phyloP scores from a whole-genome alignment of 2,329 filamentous ascomycete species.

The Monosporascus cannonballus region DNA sequence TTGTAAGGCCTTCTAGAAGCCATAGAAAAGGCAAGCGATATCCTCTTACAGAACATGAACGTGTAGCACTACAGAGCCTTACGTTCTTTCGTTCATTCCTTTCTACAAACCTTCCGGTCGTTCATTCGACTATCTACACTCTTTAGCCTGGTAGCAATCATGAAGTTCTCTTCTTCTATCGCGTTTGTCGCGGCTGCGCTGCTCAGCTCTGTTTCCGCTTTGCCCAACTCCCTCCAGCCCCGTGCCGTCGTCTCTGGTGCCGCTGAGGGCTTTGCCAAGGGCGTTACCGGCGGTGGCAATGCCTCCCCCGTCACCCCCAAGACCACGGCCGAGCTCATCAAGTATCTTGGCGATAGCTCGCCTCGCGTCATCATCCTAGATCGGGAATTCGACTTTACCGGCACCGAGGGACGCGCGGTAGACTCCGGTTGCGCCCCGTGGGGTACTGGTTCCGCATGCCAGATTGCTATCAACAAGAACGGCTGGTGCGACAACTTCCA shows the following conservation, averaged over 20 bases:
- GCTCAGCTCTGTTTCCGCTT: neutral
- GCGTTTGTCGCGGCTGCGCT: neutral
- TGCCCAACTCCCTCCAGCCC: neutral
- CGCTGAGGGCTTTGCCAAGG: slow-evolving; percentile 36
- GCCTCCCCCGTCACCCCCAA: slow-evolving; percentile 46
- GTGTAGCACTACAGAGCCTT: neutral
- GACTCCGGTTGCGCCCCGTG: slow-evolving; percentile 52
- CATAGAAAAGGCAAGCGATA: too few species aligned
- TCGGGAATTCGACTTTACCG: slow-evolving; percentile 49
- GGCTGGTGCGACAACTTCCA: slow-evolving; percentile 55
- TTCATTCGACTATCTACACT: neutral
- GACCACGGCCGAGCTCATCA: slow-evolving; percentile 48
- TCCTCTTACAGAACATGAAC: too few species aligned
- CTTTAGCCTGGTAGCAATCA: neutral
- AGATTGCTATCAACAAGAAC: slow-evolving; percentile 54
- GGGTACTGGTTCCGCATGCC: slow-evolving; percentile 46
- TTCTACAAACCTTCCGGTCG: neutral
- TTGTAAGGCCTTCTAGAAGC: too few species aligned
- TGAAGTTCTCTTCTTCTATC: neutral
- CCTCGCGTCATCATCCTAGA: slow-evolving; percentile 52
- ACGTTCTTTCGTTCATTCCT: neutral
- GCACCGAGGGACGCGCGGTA: slow-evolving; percentile 44
- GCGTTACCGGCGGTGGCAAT: slow-evolving; percentile 53
- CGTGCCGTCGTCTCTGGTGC: slow-evolving; percentile 25
- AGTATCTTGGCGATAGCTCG: slow-evolving; percentile 47